Evolutionary conservation across 129 eudicot species (phyloP).

Genomic region (Tanacetum coccineum): DNA sequence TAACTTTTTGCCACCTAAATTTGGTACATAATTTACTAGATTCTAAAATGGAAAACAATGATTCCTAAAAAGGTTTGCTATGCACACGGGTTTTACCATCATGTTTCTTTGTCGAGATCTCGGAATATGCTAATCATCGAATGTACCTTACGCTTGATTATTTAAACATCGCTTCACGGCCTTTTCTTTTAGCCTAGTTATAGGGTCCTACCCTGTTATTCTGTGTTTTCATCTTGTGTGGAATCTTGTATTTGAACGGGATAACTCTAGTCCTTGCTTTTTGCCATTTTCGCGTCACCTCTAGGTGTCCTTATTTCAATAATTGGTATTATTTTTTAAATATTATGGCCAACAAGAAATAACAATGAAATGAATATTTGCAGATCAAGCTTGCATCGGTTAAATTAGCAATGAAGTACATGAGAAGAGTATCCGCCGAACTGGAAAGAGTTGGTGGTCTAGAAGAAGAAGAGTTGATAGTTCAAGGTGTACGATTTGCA

Average conservation of each 20-base stretch:
- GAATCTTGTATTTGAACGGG: constrained; percentile 19
- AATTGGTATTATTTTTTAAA: constrained; percentile 3
- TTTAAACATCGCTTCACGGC: constrained; percentile 7
- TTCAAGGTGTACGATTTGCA: constrained; percentile 89
- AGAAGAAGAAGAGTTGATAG: constrained; percentile 90
- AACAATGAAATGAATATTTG: constrained; percentile 25
- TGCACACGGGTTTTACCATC: background rate
- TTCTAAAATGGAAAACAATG: background rate
- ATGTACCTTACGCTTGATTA: constrained; percentile 16
- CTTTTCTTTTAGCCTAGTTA: background rate
- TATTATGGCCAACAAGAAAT: background rate
- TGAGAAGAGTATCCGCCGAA: constrained; percentile 89
- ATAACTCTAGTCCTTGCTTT: background rate
- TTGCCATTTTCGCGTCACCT: constrained; percentile 17
- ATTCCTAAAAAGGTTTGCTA: background rate
- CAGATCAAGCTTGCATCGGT: constrained; percentile 97
- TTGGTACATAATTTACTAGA: constrained; percentile 14
- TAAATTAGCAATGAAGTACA: constrained; percentile 90
- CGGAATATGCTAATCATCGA: background rate
- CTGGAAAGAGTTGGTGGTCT: constrained; percentile 78
- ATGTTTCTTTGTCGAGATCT: background rate
- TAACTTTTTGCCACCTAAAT: constrained; percentile 19
- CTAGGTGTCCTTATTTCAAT: constrained; percentile 4
- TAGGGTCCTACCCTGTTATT: constrained; percentile 24
- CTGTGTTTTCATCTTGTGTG: constrained; percentile 17